Evolutionary conservation across 1,284 basidiomycete genomes (phyloP), one percentile per base, ranked within the genome.

Genomic region (Boletus smithii): DNA sequence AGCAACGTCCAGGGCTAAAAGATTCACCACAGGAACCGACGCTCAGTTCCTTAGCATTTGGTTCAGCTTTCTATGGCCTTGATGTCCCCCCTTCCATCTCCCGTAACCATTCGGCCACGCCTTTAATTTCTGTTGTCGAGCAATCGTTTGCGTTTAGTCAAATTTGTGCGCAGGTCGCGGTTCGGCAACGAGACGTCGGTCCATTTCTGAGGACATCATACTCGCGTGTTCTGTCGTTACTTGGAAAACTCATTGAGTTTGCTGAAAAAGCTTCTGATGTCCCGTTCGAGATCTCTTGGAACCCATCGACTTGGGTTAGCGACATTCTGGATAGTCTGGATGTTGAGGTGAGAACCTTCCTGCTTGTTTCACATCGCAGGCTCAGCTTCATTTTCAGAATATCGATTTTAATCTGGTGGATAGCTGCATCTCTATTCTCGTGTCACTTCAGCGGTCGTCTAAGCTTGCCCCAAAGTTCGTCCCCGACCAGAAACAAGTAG

Each of bases 391-490:
- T 46, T 46, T 42, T 23, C 57, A 86, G 85, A 69, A 67, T 18
- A 65, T 75, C n/a, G 80, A 80, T 37, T 91, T 92, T 56, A 72
- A 75, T 5, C 69, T 80, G 1, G 79, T 91, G 13, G 83, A 90
- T 47, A 75, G 79, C 22, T 70, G 85, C 14, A 73, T 91, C 14
- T 75, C 77, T 9, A 63, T 86, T 10, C 67, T 83, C 1, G 65
- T 86, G 13, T 73, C 76, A 5, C 63, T 91, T 8, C 74, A 84
- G 47, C 73, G 73, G 44, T 73, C 75, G 2, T 64, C 66, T 27
- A 66, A 65, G 32, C 53, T 91, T 13, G 60, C 74, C 47, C 85
- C 87, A 0, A 69, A 62, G 36, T 62, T 85, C 7, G 60, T 65
- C 4, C 70, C 87, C n/a, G 74, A 84, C 53, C 71, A 79, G 20